Evolutionary conservation across 768 basidiomycete genomes (phyloP).

Genomic region (Tylopilus rubrobrunneus): DNA sequence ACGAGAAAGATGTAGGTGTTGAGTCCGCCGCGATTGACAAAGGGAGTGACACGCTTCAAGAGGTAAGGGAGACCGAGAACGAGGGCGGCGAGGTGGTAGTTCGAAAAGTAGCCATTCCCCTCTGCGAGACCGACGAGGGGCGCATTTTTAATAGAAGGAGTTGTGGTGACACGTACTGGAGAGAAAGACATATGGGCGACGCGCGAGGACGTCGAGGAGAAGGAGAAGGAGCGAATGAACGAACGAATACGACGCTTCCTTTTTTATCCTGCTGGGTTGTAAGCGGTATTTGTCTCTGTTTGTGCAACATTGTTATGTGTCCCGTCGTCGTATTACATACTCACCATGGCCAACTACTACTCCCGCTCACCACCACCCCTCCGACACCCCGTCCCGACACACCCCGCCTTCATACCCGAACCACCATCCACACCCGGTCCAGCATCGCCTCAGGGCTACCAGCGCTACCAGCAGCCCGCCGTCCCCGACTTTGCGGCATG

Average conservation of each 20-base stretch:
- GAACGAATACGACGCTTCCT: background rate
- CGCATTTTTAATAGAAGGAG: conserved; percentile 80
- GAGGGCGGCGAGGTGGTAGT: conserved; percentile 70
- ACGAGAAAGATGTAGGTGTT: conserved; percentile 83
- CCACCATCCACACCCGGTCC: conserved; percentile 75
- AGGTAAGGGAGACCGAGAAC: conserved; percentile 81
- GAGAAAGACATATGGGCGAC: conserved; percentile 35
- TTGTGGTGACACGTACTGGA: conserved; percentile 59
- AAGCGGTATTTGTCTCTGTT: conserved; percentile 20
- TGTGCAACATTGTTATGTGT: background rate
- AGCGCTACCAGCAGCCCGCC: conserved; percentile 34
- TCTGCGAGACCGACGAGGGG: conserved; percentile 79
- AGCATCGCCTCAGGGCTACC: conserved; percentile 55
- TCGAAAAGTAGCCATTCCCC: conserved; percentile 83
- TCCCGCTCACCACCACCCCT: conserved; percentile 71
- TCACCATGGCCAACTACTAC: conserved; percentile 34
- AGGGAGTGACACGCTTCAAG: conserved; percentile 75
- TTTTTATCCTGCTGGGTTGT: conserved; percentile 16
- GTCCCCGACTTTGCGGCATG: conserved; percentile 57
- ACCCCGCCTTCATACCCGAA: conserved; percentile 81
- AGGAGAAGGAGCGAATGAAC: conserved; percentile 16
- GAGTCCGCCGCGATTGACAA: conserved; percentile 81
- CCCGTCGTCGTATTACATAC: background rate
- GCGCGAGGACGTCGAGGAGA: background rate
- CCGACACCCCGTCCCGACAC: conserved; percentile 85